A percentile compares a stretch with the other conserved stretches of the same genome.
These are phyloP conservation scores for Eustoma russellianum DNA, from an alignment of 257 asterid genomes.

Conservation along the genomic window DNA sequence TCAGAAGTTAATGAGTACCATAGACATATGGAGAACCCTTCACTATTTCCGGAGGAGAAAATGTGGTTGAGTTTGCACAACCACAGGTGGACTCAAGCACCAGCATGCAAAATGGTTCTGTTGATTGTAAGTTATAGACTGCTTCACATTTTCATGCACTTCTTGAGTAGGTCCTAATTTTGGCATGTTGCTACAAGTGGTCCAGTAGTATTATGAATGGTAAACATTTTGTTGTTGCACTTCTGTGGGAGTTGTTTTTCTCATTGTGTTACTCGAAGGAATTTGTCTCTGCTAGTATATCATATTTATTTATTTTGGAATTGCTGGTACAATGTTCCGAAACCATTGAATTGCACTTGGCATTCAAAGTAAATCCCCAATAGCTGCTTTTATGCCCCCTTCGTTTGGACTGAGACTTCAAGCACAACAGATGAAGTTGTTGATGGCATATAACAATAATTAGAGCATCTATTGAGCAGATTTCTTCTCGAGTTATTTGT, in stretches of 20 bases:
- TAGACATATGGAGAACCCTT: conserved; percentile 37
- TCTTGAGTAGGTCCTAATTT: not conserved
- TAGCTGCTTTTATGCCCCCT: no score
- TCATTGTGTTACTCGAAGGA: not conserved
- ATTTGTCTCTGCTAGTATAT: no score
- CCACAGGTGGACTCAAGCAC: conserved; percentile 37
- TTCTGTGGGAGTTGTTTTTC: not conserved
- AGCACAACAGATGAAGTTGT: no score
- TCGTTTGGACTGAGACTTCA: no score
- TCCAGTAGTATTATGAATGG: not conserved
- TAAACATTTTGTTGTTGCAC: no score
- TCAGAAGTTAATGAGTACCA: conserved; percentile 33
- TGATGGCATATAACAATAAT: no score
- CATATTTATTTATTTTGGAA: not conserved
- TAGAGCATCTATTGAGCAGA: no score
- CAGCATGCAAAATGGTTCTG: conserved; percentile 32
- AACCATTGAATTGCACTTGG: no score
- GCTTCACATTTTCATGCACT: not conserved
- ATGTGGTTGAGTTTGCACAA: conserved; percentile 28
- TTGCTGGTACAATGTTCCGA: no score
- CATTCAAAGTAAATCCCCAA: no score
- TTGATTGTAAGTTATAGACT: conserved; percentile 54
- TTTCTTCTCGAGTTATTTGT: no score
- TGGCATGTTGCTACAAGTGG: not conserved
- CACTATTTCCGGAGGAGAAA: conserved; percentile 32